Conservation (phyloP, 2,329 filamentous ascomycete genomes). For the Dactylellina drechsleri region DNA sequence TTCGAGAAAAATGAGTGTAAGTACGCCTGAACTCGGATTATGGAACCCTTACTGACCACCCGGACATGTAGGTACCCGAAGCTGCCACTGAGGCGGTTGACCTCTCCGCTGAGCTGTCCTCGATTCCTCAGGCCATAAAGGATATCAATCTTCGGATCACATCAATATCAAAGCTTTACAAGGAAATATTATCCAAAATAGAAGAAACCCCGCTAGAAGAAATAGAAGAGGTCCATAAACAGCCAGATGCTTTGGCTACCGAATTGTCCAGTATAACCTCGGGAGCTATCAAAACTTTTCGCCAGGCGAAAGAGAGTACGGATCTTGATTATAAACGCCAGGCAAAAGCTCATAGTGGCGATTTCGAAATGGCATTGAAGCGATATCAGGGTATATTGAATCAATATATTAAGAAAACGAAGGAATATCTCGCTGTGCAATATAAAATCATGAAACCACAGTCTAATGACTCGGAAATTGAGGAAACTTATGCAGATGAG, state of each 20-base stretch:
- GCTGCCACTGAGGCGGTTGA: not conserved
- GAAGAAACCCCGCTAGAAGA: constrained; percentile 1
- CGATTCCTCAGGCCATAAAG: constrained; percentile 9
- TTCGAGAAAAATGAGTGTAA: too few species aligned
- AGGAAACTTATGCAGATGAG: not conserved
- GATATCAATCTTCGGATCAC: constrained; percentile 11
- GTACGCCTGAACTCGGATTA: not conserved
- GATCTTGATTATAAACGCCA: constrained; percentile 1
- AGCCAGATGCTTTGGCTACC: constrained; percentile 1
- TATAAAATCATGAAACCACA: constrained; percentile 10
- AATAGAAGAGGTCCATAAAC: not conserved
- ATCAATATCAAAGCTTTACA: constrained; percentile 12
- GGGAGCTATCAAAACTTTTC: not conserved
- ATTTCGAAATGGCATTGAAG: constrained; percentile 22
- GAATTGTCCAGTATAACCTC: not conserved
- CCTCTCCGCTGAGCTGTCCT: constrained; percentile 1
- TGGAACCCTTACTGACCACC: not conserved
- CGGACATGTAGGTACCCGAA: not conserved
- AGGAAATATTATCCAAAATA: constrained; percentile 9
- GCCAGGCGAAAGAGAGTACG: not conserved
- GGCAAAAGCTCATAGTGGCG: constrained; percentile 2
- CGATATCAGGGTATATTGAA: constrained; percentile 12
- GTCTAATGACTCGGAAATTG: not conserved
- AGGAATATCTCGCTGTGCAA: not conserved
- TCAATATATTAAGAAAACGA: constrained; percentile 14